These are phyloP conservation scores for Prinsepia uniflora DNA, from an alignment of 306 rosid species.

Conservation along the genomic window DNA sequence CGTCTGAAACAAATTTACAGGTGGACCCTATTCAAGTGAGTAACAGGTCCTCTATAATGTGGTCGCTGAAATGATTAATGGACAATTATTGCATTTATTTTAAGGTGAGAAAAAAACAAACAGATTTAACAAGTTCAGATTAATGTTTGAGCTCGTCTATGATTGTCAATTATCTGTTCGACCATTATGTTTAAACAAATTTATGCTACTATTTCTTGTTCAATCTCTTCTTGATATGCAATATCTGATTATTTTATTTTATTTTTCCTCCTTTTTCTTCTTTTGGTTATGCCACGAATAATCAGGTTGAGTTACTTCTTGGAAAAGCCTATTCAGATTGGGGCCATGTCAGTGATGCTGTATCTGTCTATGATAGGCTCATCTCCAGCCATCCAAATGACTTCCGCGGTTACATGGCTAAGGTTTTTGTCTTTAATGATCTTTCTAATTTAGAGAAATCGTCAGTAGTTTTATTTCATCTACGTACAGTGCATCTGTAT, in stretches of 20 bases:
- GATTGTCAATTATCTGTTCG: neutral
- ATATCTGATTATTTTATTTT: constrained; percentile 6
- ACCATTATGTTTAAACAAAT: neutral
- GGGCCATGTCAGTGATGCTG: constrained; percentile 90
- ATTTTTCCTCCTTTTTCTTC: neutral
- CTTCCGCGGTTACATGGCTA: constrained; percentile 94
- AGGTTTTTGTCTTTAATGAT: constrained; percentile 39
- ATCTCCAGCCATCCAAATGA: constrained; percentile 69
- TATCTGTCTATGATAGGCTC: constrained; percentile 76
- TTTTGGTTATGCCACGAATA: constrained; percentile 14
- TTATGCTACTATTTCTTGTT: neutral
- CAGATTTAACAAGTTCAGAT: too few species aligned
- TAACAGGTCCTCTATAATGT: constrained; percentile 14
- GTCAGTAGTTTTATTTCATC: neutral
- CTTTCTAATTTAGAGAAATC: neutral
- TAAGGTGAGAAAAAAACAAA: too few species aligned
- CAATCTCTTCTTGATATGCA: constrained; percentile 7
- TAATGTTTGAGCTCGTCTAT: neutral
- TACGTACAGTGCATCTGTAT: neutral
- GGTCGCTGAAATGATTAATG: constrained; percentile 3
- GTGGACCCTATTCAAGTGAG: constrained; percentile 83
- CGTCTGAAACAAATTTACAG: constrained; percentile 32
- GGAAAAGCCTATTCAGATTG: constrained; percentile 93
- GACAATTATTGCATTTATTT: neutral
- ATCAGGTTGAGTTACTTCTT: constrained; percentile 91